Evolutionary conservation across 306 rosid species (phyloP).

Genomic region (Adenanthera pavonina): DNA sequence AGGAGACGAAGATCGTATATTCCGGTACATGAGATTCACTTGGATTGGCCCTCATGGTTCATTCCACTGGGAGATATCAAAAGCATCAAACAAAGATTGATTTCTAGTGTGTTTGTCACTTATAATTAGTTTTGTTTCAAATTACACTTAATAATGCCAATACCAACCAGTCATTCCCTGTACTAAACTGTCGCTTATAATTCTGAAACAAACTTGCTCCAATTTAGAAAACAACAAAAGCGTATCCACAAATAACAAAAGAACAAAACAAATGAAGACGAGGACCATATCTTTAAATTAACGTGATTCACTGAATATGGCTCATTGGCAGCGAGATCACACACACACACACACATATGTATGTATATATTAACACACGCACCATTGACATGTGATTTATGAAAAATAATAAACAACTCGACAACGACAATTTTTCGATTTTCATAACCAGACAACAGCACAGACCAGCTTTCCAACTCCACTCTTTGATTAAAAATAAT

Average conservation of each 20-base stretch:
- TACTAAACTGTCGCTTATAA: background rate
- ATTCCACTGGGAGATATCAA: background rate
- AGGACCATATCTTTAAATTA: background rate
- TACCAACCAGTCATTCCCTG: background rate
- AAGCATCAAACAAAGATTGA: background rate
- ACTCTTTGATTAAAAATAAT: background rate
- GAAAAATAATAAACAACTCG: background rate
- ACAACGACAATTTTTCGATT: background rate
- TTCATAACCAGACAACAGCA: background rate
- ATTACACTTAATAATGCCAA: too few relatives aligned
- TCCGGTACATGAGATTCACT: background rate
- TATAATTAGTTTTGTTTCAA: too few relatives aligned
- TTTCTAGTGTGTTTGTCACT: background rate
- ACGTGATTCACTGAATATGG: background rate
- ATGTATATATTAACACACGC: background rate
- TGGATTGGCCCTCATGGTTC: background rate
- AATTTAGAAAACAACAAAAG: background rate
- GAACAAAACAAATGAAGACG: slow-evolving; percentile 1
- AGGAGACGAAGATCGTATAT: background rate
- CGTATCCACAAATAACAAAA: background rate
- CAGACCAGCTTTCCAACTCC: background rate
- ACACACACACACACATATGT: too few relatives aligned
- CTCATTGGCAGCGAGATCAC: background rate
- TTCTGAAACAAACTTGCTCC: slow-evolving; percentile 1
- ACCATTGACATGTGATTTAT: background rate